phyloP scores from a whole-genome alignment of 1,139 yeast species.

The Blastobotrys petasosporus region DNA sequence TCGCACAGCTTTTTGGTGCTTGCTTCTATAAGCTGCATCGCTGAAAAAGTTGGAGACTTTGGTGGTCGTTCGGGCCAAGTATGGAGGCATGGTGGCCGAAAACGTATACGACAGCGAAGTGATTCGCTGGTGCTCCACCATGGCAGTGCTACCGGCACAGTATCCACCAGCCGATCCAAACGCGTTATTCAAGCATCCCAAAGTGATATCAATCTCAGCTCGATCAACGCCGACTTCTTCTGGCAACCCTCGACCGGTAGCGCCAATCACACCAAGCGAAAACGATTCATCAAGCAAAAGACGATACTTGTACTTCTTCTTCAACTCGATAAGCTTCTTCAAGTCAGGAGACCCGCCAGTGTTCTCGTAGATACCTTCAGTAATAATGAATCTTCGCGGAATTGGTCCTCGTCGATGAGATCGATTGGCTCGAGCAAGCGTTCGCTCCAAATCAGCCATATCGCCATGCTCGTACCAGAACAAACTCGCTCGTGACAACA shows the following conservation, averaged over 20 bases:
- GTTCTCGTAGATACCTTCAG: slow-evolving; percentile 82
- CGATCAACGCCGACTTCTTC: slow-evolving; percentile 63
- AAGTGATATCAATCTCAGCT: slow-evolving; percentile 68
- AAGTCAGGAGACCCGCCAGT: slow-evolving; percentile 78
- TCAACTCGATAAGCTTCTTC: slow-evolving; percentile 63
- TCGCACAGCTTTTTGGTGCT: slow-evolving; percentile 34
- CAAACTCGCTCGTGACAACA: slow-evolving; percentile 79
- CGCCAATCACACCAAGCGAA: slow-evolving; percentile 82
- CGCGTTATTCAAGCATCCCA: slow-evolving; percentile 79
- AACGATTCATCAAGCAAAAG: slow-evolving; percentile 80
- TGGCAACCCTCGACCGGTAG: slow-evolving; percentile 76
- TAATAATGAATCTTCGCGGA: slow-evolving; percentile 80
- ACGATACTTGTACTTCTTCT: slow-evolving; percentile 76
- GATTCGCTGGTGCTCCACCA: slow-evolving; percentile 90
- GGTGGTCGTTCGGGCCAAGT: slow-evolving; percentile 70
- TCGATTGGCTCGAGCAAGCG: slow-evolving; percentile 59
- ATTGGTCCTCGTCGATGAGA: slow-evolving; percentile 50
- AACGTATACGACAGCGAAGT: slow-evolving; percentile 87
- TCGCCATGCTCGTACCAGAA: slow-evolving; percentile 81
- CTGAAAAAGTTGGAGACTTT: slow-evolving; percentile 44
- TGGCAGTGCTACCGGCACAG: slow-evolving; percentile 76
- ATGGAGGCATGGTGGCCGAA: slow-evolving; percentile 93
- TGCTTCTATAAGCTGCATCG: slow-evolving; percentile 26
- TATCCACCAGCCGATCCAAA: slow-evolving; percentile 94
- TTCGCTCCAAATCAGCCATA: slow-evolving; percentile 68